Base-by-base conservation (phyloP, 2,329 filamentous ascomycete genomes). In the Dryadomyces quercivorus region DNA sequence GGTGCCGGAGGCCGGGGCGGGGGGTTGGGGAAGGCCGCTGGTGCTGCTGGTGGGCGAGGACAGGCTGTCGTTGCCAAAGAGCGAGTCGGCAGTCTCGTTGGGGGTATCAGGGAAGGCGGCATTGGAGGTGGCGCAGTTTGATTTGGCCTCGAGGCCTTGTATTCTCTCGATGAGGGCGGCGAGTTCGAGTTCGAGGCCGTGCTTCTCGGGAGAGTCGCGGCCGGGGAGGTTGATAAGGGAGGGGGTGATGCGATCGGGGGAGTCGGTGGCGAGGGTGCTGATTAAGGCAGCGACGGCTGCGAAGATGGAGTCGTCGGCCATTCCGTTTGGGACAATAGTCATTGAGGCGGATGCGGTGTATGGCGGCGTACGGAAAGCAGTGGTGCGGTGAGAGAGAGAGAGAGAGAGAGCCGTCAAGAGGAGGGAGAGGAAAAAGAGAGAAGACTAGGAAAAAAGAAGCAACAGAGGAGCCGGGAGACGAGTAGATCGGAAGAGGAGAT, bases 171-270 rank as follows among this genome's bases (percentile, higher is more conserved):
- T 80, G 59, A 97, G 79, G 55, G 87, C 85, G 51, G 85, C 80
- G 56, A 98, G 79, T 71, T 97, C 92, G 57, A 78, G 76, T 71
- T 97, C 90, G 58, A 97, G 80, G 36, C 78, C 78, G 61, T 80
- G 76, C 72, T 97, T 97, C 61, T 85, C 85, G 40, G 81, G 70
- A 47, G 80, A 85, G 56, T 89, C 79, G 56, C 81, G 77, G 56
- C 93, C 93, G 15, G 92, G 91, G 22, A 97, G 77, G 59, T 77
- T 78, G 64, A 92, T 76, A 60, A 78, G 73, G 15, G 38, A 10
- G 16, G 49, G 9, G 56, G 70, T 72, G 51, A 57, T 51, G 22
- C 53, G 57, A 36, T 49, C 57, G 36, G 40, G 55, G 26, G 65
- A 58, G n/a, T 64, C 62, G 47, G 59, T 52, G 16, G 65, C 65